Evolutionary conservation across 495 filamentous ascomycete species (phyloP).

Genomic region (Annulohypoxylon maeteangense): DNA sequence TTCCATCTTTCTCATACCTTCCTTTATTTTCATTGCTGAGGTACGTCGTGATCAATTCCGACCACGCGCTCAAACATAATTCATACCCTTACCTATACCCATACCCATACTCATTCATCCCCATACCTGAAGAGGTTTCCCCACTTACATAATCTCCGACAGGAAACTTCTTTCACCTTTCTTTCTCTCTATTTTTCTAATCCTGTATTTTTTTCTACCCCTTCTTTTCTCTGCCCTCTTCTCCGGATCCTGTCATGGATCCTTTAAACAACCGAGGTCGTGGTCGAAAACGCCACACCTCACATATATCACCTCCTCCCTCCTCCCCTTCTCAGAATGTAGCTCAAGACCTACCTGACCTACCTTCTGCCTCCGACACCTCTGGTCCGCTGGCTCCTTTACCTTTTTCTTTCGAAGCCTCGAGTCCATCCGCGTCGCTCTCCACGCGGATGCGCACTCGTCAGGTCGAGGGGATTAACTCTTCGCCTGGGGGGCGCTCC

Average conservation of each 20-base stretch:
- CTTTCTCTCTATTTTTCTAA: constrained; percentile 1
- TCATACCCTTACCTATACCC: background rate
- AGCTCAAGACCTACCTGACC: constrained; percentile 25
- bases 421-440: constrained; percentile 39
- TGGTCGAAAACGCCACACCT: constrained; percentile 40
- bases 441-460: constrained; percentile 50
- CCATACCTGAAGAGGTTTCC: constrained; percentile 23
- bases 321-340: constrained; percentile 26
- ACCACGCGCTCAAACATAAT: constrained; percentile 9
- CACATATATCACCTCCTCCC: background rate
- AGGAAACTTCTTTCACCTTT: constrained; percentile 41
- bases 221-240: background rate
- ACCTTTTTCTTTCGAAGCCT: constrained; percentile 45
- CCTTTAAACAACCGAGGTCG: constrained; percentile 35
- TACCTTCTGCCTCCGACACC: constrained; percentile 34
- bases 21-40: background rate
- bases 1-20: background rate
- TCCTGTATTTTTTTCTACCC: background rate
- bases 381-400: constrained; percentile 42
- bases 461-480: constrained; percentile 44
- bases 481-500: constrained; percentile 57
- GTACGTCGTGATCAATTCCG: background rate
- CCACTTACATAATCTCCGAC: constrained; percentile 50
- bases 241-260: constrained; percentile 36
- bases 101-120: background rate